These are phyloP conservation scores for Trametes elegans DNA, from an alignment of 768 basidiomycete genomes.

Conservation along the genomic window DNA sequence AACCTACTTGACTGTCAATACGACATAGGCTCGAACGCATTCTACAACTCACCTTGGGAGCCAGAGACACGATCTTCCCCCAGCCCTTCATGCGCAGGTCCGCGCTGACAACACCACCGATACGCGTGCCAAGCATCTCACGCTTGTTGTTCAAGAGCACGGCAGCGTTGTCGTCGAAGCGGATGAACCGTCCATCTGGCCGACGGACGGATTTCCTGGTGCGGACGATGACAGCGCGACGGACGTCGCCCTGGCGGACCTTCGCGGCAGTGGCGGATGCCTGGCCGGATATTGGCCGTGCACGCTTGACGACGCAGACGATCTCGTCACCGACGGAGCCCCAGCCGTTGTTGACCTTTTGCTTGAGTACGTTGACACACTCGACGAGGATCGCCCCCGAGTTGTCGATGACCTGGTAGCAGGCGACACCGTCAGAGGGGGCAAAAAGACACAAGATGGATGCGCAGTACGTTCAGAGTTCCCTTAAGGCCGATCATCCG, in stretches of 20 bases:
- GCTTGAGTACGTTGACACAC: slow-evolving; percentile 94
- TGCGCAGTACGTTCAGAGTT: slow-evolving; percentile 70
- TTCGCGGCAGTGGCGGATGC: slow-evolving; percentile 76
- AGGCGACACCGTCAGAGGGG: neutral
- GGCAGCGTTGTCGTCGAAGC: slow-evolving; percentile 96
- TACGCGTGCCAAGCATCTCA: slow-evolving; percentile 93
- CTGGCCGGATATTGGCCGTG: slow-evolving; percentile 74
- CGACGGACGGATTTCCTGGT: slow-evolving; percentile 84
- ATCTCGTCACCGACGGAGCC: slow-evolving; percentile 94
- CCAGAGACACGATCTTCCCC: slow-evolving; percentile 90
- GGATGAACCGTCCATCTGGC: slow-evolving; percentile 82
- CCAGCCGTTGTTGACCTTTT: slow-evolving; percentile 94
- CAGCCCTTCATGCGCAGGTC: slow-evolving; percentile 90
- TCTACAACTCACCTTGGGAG: slow-evolving; percentile 67
- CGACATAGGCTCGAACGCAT: neutral
- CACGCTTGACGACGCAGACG: slow-evolving; percentile 91
- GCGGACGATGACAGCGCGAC: slow-evolving; percentile 93
- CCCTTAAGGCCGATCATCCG: slow-evolving; percentile 94
- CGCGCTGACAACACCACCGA: slow-evolving; percentile 90
- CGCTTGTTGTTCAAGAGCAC: slow-evolving; percentile 94
- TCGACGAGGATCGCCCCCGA: slow-evolving; percentile 93
- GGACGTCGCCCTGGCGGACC: slow-evolving; percentile 89
- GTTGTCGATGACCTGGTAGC: slow-evolving; percentile 89
- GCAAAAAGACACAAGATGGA: neutral
- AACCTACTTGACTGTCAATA: neutral